Evolutionary conservation across 768 basidiomycete genomes (phyloP), one percentile per base, ranked within the genome.

Genomic region (Mrakia frigida): DNA sequence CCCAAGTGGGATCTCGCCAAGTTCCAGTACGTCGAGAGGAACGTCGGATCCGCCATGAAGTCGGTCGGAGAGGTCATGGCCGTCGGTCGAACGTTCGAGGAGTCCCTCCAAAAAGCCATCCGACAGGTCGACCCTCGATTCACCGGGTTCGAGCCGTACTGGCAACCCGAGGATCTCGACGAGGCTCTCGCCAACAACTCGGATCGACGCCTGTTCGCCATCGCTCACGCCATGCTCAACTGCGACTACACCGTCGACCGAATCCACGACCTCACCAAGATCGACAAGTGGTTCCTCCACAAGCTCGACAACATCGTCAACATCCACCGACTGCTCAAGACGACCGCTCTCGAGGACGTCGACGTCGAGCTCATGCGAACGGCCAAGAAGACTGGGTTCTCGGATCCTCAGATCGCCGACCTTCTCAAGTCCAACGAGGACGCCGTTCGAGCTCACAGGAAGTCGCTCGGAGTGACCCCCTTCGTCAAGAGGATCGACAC

Each of bases 1-100:
- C 97, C 97, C 78, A 98, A 98, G 84, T 98, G 97, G 96, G 97
- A 99, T 85, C 86, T 99, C 74, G 94, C 95, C 79, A 99, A 99
- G 84, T 98, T 99, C 87, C 84, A 90, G 56, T 92, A 96, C 81
- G 97, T 98, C 76, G 90, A 96, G 82, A 90, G 96, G 79, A 90
- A 93, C 82, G 90, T 98, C 73, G 97, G 96, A 35, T 98, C 95
- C 3, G 89, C 96, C 25, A 98, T 99, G 97, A 99, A 99, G 85
- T 94, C 93, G 23, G 97, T 99, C 74, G 97, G 97, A 74, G 97
- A 99, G 84, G 96, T 99, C 82, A 99, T 99, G 97, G 96, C 96
- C 80, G 98, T 99, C 80, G 97, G 97, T 52, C 91, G 97, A 79
- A 99, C 97, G 0, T 99, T 98, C 80, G 97, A 99, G 84, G 97